Base-by-base conservation (phyloP, 2,329 filamentous ascomycete species). In the Zopfia rhizophila region DNA sequence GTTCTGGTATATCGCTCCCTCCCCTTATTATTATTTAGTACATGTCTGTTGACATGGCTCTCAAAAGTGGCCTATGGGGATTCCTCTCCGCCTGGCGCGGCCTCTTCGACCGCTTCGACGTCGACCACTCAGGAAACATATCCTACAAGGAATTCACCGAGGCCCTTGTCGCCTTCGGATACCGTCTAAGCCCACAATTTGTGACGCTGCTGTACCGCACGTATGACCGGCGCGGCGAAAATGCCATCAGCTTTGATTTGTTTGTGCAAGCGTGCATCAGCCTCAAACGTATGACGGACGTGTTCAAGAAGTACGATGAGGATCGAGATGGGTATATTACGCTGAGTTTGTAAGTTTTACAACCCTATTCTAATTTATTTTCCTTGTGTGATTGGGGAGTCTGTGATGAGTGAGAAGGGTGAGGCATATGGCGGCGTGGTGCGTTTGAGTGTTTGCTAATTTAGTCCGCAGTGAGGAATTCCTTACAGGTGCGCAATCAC, bases 271-370 rank as follows among this genome's bases (percentile, higher is more conserved):
- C 91, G 39, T 97, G 94, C 73, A 97, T 99, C 68, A 91, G 86
- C 61, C 79, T 99, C 64, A 97, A 97, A 82, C 84, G 94, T 61
- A 97, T 99, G 93, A 99, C 94, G 49, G 94, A 99, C 72, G 91
- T 96, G 19, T 99, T 99, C 72, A 99, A 99, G 81, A 93, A 92
- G 75, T 99, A 97, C 72, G 94, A 99, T 61, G 90, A 96, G 64
- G 94, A 99, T 72, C 84, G 94, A 29, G 94, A 97, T 74, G 94
- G 94, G 2, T 97, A 92, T 53, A 82, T 82, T 51, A 82, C 79
- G 30, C 58, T 82, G 61, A 80, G 77, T 61, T 82, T 82, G 77
- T 80, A 70, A 75, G 78, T 78, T 36, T 19, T 5, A n/a, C 21
- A 13, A 16, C 13, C 11, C 27, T 14, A 24, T 18, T 24, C n/a